Evolutionary conservation across 805 yeast genomes (phyloP).

Genomic region (Dipodascopsis uninucleata): DNA sequence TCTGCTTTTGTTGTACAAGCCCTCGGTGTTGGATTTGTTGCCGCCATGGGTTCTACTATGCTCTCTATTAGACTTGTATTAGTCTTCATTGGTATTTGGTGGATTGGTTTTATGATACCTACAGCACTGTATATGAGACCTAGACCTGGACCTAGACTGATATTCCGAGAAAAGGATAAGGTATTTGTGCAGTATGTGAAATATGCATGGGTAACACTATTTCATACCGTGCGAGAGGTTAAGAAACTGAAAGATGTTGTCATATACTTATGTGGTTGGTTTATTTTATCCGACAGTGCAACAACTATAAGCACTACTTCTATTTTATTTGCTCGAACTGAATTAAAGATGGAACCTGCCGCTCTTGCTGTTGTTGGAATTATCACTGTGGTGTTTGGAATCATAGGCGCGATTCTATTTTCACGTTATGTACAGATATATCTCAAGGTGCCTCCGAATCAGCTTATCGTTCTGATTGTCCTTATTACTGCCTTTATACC

Average conservation of each 20-base stretch:
- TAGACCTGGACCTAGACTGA: conserved; percentile 42
- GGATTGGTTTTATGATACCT: conserved; percentile 70
- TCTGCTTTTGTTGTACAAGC: conserved; percentile 65
- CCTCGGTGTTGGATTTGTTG: conserved; percentile 47
- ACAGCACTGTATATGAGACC: conserved; percentile 47
- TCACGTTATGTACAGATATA: conserved; percentile 13
- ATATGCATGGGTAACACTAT: conserved; percentile 63
- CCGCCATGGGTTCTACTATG: conserved; percentile 40
- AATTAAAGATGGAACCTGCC: conserved; percentile 64
- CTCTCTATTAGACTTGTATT: conserved; percentile 56
- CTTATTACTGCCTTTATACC: conserved; percentile 66
- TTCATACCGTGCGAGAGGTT: conserved; percentile 56
- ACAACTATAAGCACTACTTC: conserved; percentile 81
- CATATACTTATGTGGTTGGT: conserved; percentile 71
- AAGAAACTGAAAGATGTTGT: conserved; percentile 59
- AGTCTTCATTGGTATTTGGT: conserved; percentile 68
- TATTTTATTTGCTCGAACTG: conserved; percentile 67
- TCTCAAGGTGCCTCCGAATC: conserved; percentile 40
- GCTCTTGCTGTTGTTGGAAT: conserved; percentile 63
- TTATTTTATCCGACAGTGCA: conserved; percentile 66
- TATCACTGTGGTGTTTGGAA: conserved; percentile 63
- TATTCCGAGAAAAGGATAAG: conserved; percentile 20
- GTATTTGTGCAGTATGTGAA: conserved; percentile 39
- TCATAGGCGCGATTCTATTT: conserved; percentile 57
- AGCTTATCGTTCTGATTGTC: conserved; percentile 50